Conservation (phyloP, 179 eudicot species). For the Heliamphora pulchella region DNA sequence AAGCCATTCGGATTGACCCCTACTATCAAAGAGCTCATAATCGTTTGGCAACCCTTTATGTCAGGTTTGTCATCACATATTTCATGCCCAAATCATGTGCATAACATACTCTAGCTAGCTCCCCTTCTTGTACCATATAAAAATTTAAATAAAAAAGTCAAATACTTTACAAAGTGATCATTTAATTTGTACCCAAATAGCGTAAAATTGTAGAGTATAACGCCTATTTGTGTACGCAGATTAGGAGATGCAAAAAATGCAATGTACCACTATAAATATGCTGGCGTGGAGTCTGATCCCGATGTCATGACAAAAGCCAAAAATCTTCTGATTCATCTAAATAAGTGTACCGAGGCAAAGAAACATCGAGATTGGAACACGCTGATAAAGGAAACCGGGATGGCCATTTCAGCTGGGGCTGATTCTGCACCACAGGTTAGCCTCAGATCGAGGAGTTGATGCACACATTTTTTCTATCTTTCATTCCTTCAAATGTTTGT, state of each 20-base stretch:
- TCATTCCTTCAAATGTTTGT: too few relatives aligned
- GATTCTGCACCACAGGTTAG: constrained; percentile 81
- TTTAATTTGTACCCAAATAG: too few relatives aligned
- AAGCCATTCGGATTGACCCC: constrained; percentile 80
- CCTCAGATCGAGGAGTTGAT: not conserved
- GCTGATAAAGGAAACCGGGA: constrained; percentile 31
- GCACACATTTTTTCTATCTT: not conserved
- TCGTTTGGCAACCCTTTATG: constrained; percentile 72
- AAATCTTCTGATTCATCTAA: constrained; percentile 37
- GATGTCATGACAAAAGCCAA: constrained; percentile 40
- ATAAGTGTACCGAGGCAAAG: constrained; percentile 39
- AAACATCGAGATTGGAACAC: constrained; percentile 48
- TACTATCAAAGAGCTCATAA: constrained; percentile 76
- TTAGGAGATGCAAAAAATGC: constrained; percentile 51
- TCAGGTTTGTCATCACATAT: constrained; percentile 41
- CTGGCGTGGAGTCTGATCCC: constrained; percentile 43
- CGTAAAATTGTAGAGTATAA: too few relatives aligned
- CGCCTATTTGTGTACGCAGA: constrained; percentile 26
- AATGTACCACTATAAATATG: constrained; percentile 35
- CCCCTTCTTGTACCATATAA: too few relatives aligned
- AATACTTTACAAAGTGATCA: too few relatives aligned
- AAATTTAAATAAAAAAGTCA: too few relatives aligned
- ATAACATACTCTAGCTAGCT: too few relatives aligned
- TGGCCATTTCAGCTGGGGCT: constrained; percentile 61
- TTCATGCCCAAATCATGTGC: too few relatives aligned